Conservation (phyloP, 108 stramenopile genomes). For the Skeletonema menzelii region DNA sequence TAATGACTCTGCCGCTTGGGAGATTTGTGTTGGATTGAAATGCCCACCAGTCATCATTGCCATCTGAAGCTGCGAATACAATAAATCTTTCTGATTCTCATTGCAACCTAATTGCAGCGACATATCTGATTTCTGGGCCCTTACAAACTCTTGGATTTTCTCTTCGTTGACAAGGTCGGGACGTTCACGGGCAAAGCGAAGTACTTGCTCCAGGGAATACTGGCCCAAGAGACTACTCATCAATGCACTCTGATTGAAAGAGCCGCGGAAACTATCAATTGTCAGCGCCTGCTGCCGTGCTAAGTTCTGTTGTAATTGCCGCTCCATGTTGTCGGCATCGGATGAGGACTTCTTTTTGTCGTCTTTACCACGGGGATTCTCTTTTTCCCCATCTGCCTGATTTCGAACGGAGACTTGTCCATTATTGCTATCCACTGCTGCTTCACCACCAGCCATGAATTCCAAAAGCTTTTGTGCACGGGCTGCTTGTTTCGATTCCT, state of each 20-base stretch:
- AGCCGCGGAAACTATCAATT: neutral
- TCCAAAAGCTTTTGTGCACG: slow-evolving; percentile 1
- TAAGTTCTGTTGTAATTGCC: neutral
- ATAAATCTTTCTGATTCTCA: neutral
- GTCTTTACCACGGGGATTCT: neutral
- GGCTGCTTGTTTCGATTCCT: neutral
- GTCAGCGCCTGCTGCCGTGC: neutral
- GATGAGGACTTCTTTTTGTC: neutral
- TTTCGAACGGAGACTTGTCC: neutral
- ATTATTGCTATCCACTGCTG: neutral
- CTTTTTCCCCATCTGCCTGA: neutral
- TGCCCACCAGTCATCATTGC: slow-evolving; percentile 4
- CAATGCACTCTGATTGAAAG: neutral
- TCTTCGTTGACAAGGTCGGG: slow-evolving; percentile 2
- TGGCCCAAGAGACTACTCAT: neutral
- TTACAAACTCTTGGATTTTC: neutral
- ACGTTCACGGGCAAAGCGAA: neutral
- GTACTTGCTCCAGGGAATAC: slow-evolving; percentile 4
- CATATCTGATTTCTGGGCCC: neutral
- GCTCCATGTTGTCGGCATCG: neutral
- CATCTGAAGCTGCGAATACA: neutral
- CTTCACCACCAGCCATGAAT: neutral
- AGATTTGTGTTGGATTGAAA: neutral
- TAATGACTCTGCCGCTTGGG: neutral
- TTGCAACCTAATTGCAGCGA: neutral